Evolutionary conservation across 805 yeast species (phyloP).

Genomic region (Dipodascus geniculatus): DNA sequence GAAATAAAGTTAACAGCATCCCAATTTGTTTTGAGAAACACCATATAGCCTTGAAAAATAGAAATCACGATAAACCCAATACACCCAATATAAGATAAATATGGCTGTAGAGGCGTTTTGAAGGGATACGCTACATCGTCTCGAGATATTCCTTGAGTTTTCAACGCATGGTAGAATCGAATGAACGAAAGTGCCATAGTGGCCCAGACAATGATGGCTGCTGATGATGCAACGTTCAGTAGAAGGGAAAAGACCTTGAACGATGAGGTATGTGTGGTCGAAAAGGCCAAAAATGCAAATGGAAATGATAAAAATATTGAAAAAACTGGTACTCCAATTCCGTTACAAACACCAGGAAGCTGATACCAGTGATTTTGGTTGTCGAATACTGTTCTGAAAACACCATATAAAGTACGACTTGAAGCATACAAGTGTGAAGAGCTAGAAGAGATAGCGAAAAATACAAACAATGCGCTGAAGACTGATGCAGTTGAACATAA

Average conservation of each 20-base stretch:
- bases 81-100: slow-evolving; percentile 50
- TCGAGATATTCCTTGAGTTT: slow-evolving; percentile 39
- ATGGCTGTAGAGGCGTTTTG: slow-evolving; percentile 61
- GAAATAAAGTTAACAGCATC: slow-evolving; percentile 48
- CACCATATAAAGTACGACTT: slow-evolving; percentile 47
- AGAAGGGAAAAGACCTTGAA: slow-evolving; percentile 55
- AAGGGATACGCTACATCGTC: slow-evolving; percentile 57
- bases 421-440: slow-evolving; percentile 49
- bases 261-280: slow-evolving; percentile 46
- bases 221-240: slow-evolving; percentile 55
- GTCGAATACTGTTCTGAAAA: slow-evolving; percentile 50
- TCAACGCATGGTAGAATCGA: slow-evolving; percentile 52
- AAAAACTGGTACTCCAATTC: slow-evolving; percentile 59
- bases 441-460: slow-evolving; percentile 47
- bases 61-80: slow-evolving; percentile 37
- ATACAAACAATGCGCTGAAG: slow-evolving; percentile 40
- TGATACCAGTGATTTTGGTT: slow-evolving; percentile 14
- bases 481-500: slow-evolving; percentile 39
- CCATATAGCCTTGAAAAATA: slow-evolving; percentile 48
- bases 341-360: slow-evolving; percentile 43
- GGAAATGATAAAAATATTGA: slow-evolving; percentile 54
- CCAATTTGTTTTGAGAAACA: slow-evolving; percentile 49
- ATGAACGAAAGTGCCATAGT: slow-evolving; percentile 57
- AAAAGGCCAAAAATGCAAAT: slow-evolving; percentile 49
- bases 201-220: slow-evolving; percentile 71